Evolutionary conservation across 805 yeast genomes (phyloP).

Genomic region (Nakazawaea ambrosiae): DNA sequence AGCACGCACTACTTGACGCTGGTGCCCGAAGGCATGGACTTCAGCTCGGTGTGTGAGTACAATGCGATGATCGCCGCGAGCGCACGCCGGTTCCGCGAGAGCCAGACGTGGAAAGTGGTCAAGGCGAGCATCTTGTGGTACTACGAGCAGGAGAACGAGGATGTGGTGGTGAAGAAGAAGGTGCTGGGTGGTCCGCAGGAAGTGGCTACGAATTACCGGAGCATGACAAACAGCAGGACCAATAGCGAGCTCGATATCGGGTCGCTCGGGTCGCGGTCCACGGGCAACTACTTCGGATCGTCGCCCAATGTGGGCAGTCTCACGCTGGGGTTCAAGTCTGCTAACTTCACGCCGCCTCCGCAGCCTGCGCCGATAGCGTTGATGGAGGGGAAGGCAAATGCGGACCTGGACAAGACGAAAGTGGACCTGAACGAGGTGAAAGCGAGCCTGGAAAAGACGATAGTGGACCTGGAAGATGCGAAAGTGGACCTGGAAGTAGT

Average conservation of each 20-base stretch:
- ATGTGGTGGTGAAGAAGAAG: background rate
- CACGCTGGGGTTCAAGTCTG: background rate
- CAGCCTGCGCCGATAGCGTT: too few relatives aligned
- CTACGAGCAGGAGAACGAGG: slow-evolving; percentile 10
- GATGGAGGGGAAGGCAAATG: slow-evolving; percentile 1
- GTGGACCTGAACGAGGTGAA: too few relatives aligned
- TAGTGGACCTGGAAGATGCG: too few relatives aligned
- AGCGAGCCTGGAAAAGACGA: too few relatives aligned
- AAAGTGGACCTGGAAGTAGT: too few relatives aligned
- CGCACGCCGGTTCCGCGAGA: slow-evolving; percentile 43
- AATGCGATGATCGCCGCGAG: slow-evolving; percentile 52
- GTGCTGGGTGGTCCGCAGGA: background rate
- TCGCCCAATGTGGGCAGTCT: slow-evolving; percentile 1
- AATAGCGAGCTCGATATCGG: slow-evolving; percentile 11
- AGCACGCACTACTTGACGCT: slow-evolving; percentile 41
- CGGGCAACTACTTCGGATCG: slow-evolving; percentile 8
- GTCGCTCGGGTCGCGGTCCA: slow-evolving; percentile 11
- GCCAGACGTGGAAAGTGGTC: slow-evolving; percentile 58
- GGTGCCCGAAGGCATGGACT: slow-evolving; percentile 40
- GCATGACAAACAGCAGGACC: slow-evolving; percentile 4
- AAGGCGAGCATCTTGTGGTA: slow-evolving; percentile 39
- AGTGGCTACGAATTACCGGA: slow-evolving; percentile 2
- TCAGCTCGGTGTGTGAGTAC: slow-evolving; percentile 47
- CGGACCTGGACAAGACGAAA: slow-evolving; percentile 16
- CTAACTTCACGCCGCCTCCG: slow-evolving; percentile 2